Evolutionary conservation across 495 filamentous ascomycete species (phyloP).

Genomic region (Penicillium chermesinum): DNA sequence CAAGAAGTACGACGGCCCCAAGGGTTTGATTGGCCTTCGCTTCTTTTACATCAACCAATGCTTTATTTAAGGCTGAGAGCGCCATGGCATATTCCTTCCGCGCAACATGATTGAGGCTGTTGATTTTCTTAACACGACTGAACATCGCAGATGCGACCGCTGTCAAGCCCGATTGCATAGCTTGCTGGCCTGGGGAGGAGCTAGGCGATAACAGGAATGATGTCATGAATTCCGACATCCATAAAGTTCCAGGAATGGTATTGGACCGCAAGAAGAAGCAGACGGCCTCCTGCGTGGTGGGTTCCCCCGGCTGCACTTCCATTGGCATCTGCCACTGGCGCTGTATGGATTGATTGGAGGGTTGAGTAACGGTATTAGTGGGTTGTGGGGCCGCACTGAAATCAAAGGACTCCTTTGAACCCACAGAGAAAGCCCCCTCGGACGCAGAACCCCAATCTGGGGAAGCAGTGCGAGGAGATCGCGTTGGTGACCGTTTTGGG

Average conservation of each 20-base stretch:
- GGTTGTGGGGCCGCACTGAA: constrained; percentile 18
- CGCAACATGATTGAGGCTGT: constrained; percentile 32
- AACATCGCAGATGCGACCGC: constrained; percentile 51
- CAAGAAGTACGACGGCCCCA: constrained; percentile 55
- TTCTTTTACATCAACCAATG: constrained; percentile 48
- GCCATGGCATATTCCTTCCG: constrained; percentile 46
- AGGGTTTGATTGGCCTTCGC: constrained; percentile 58
- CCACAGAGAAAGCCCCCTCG: constrained; percentile 7
- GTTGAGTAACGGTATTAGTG: constrained; percentile 1
- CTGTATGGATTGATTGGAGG: not conserved
- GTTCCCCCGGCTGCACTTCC: constrained; percentile 21
- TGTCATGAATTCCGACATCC: constrained; percentile 22
- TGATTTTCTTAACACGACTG: constrained; percentile 34
- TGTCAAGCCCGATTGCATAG: constrained; percentile 40
- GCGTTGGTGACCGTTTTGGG: constrained; percentile 7
- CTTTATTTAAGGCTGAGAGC: constrained; percentile 46
- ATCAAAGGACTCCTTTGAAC: constrained; percentile 8
- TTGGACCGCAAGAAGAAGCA: constrained; percentile 42
- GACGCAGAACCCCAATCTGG: constrained; percentile 15
- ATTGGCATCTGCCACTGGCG: constrained; percentile 6
- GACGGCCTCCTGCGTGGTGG: constrained; percentile 33
- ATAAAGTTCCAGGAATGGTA: constrained; percentile 33
- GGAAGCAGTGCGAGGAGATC: constrained; percentile 15
- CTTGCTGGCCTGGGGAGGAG: constrained; percentile 22
- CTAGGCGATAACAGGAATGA: constrained; percentile 19